These are phyloP conservation scores for Fomitopsis schrenkii DNA, from an alignment of 1,284 basidiomycete species.

Conservation along the genomic window DNA sequence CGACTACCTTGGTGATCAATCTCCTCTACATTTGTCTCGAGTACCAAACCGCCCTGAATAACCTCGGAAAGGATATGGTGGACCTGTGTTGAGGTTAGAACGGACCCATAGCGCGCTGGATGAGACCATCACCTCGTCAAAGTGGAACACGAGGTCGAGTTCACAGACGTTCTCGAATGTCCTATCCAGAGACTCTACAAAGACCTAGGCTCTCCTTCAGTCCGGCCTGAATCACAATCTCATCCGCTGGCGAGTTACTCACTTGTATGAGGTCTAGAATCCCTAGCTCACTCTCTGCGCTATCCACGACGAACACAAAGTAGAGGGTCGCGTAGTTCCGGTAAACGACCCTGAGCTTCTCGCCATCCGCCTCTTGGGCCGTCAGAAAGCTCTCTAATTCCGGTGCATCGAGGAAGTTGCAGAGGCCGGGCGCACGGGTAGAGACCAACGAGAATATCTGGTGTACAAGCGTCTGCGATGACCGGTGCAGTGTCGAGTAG, in stretches of 20 bases:
- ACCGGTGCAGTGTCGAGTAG: slow-evolving; percentile 83
- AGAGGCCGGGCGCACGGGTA: slow-evolving; percentile 72
- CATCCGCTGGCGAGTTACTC: slow-evolving; percentile 20
- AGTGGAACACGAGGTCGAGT: slow-evolving; percentile 97
- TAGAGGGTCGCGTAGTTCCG: slow-evolving; percentile 92
- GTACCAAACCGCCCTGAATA: slow-evolving; percentile 93
- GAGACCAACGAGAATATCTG: slow-evolving; percentile 86
- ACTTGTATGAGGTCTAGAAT: slow-evolving; percentile 98
- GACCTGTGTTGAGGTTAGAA: slow-evolving; percentile 47
- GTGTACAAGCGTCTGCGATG: slow-evolving; percentile 69
- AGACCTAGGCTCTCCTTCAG: slow-evolving; percentile 55
- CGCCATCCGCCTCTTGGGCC: slow-evolving; percentile 45
- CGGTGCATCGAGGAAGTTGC: slow-evolving; percentile 91
- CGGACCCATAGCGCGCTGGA: neutral
- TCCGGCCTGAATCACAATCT: neutral
- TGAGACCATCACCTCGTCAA: slow-evolving; percentile 73
- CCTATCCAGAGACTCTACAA: slow-evolving; percentile 94
- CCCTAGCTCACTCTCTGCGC: slow-evolving; percentile 93
- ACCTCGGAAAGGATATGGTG: slow-evolving; percentile 94
- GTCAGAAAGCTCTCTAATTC: slow-evolving; percentile 78
- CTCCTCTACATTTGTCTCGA: slow-evolving; percentile 97
- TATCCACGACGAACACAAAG: slow-evolving; percentile 96
- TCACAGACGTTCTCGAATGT: slow-evolving; percentile 99
- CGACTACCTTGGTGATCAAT: slow-evolving; percentile 73
- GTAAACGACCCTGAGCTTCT: slow-evolving; percentile 75